Evolutionary conservation across 2,329 filamentous ascomycete genomes (phyloP).

Genomic region (Neurospora crassa): DNA sequence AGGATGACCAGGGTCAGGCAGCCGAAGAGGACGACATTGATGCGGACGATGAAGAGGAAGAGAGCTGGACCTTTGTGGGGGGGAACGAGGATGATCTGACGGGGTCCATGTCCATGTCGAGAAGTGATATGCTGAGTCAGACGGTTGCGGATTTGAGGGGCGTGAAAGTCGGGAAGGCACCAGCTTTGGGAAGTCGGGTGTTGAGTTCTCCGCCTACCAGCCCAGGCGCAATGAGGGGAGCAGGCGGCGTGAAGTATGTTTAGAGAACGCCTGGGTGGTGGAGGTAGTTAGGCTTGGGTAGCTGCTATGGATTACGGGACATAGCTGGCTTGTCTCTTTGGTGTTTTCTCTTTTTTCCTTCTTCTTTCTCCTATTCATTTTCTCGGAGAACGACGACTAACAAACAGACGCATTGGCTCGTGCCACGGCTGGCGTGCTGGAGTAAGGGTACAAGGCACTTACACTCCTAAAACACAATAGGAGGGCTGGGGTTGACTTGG

Average conservation of each 20-base stretch:
- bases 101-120: background rate
- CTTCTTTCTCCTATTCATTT: background rate
- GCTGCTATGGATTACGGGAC: background rate
- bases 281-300: conserved; percentile 1
- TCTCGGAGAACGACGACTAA: background rate
- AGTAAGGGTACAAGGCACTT: background rate
- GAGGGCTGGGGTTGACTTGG: background rate
- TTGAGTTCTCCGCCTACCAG: conserved; percentile 6
- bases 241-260: conserved; percentile 1
- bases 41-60: conserved; percentile 54
- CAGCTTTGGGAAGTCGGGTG: conserved; percentile 19
- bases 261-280: conserved; percentile 2
- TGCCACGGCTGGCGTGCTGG: background rate
- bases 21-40: conserved; percentile 27
- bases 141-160: conserved; percentile 4
- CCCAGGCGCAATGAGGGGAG: conserved; percentile 2
- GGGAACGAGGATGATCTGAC: conserved; percentile 35
- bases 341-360: background rate
- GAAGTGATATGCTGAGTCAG: conserved; percentile 7
- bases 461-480: too few relatives aligned
- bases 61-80: conserved; percentile 88
- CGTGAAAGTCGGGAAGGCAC: conserved; percentile 9
- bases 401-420: background rate
- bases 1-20: conserved; percentile 7
- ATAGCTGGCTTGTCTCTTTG: background rate